Evolutionary conservation across 192 early-diverging fungal species (phyloP), one percentile per base, ranked within the genome.

Genomic region (Irineochytrium annulatum): DNA sequence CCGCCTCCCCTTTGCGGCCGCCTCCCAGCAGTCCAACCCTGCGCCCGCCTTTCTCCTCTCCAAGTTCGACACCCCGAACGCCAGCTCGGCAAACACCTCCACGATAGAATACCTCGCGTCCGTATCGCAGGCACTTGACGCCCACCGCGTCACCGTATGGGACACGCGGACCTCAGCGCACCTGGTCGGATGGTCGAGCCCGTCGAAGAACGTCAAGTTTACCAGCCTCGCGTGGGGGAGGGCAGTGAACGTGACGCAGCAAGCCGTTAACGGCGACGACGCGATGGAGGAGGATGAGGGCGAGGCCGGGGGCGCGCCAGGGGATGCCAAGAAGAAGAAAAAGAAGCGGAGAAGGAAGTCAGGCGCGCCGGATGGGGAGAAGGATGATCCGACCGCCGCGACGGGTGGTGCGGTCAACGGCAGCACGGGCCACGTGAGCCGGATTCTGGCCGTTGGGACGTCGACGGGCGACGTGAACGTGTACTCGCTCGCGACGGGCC

Each of bases 271-370:
- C n/a, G n/a, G n/a, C n/a, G n/a, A n/a, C n/a, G n/a, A n/a, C n/a
- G n/a, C n/a, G n/a, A n/a, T n/a, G n/a, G n/a, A n/a, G n/a, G n/a
- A n/a, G n/a, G 37, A 41, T 41, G 8, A n/a, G 37, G 37, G 37
- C 8, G 46, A 49, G 24, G 22, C 13, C 24, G 37, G 37, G 8
- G 37, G 37, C 8, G 11, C 26, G 13, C 17, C 13, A 8, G 46
- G 26, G 11, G 46, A 49, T 20, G 46, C 6, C 22, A 22, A 8
- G 24, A 22, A 17, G 11, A 24, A 22, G 6, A 49, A 49, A 24
- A 49, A 49, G 46, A 49, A 49, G 46, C 13, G 26, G 46, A 49
- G 46, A 22, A 8, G 46, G 22, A 8, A 24, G 26, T 49, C 46
- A 5, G 46, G 46, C 24, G n/a, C n/a, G n/a, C n/a, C n/a, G n/a